A percentile compares a stretch with the other conserved stretches of the same genome.
phyloP scores from a whole-genome alignment of 768 basidiomycete genomes.

The Leccinum aurantiacum region DNA sequence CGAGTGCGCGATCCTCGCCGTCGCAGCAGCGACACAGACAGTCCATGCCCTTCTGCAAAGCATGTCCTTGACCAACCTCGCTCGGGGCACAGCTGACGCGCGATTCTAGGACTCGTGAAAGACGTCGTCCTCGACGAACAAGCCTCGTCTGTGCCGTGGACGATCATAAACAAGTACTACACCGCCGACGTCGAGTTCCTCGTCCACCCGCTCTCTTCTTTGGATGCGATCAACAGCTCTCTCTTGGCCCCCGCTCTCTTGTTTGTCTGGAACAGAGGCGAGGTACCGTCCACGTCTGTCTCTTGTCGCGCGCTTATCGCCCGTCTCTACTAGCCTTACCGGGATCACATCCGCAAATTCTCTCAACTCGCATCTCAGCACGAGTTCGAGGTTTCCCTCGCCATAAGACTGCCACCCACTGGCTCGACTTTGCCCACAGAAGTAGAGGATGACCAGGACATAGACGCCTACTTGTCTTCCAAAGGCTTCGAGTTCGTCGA shows the following conservation, averaged over 20 bases:
- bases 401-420: constrained; percentile 50
- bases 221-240: constrained; percentile 41
- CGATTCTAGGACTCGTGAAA: constrained; percentile 24
- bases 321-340: constrained; percentile 53
- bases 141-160: constrained; percentile 56
- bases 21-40: constrained; percentile 23
- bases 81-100: constrained; percentile 17
- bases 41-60: constrained; percentile 26
- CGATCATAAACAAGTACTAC: constrained; percentile 80
- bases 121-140: constrained; percentile 20
- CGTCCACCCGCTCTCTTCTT: constrained; percentile 45
- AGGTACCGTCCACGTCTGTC: constrained; percentile 42
- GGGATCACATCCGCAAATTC: constrained; percentile 52
- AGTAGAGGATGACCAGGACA: constrained; percentile 49
- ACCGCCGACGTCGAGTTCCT: constrained; percentile 73
- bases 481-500: constrained; percentile 81
- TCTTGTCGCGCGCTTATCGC: constrained; percentile 4
- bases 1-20: constrained; percentile 29
- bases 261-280: constrained; percentile 66
- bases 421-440: constrained; percentile 21
- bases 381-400: constrained; percentile 72
- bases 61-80: constrained; percentile 10
- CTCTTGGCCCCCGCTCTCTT: constrained; percentile 61
- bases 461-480: constrained; percentile 66
- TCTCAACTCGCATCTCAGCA: constrained; percentile 47